Evolutionary conservation across 768 basidiomycete species (phyloP).

Genomic region (Multifurca ochricompacta): DNA sequence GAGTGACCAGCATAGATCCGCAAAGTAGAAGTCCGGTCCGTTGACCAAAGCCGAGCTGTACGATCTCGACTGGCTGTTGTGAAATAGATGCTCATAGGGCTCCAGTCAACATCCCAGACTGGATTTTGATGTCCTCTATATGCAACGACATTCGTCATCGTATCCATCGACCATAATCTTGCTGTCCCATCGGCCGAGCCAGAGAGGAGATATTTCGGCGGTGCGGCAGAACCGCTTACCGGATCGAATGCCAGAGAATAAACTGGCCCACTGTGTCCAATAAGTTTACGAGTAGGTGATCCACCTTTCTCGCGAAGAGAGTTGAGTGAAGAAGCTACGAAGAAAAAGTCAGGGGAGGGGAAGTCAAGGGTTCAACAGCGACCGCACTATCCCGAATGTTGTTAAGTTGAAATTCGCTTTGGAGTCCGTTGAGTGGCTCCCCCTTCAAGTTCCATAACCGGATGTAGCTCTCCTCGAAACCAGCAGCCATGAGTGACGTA

Average conservation of each 20-base stretch:
- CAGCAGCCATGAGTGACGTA: slow-evolving; percentile 86
- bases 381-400: slow-evolving; percentile 62
- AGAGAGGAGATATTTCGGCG: slow-evolving; percentile 85
- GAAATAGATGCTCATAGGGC: slow-evolving; percentile 97
- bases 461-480: slow-evolving; percentile 93
- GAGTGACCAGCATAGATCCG: slow-evolving; percentile 93
- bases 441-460: slow-evolving; percentile 93
- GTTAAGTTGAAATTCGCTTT: slow-evolving; percentile 65
- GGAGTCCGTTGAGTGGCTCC: slow-evolving; percentile 70
- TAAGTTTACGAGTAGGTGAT: slow-evolving; percentile 82
- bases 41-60: slow-evolving; percentile 94
- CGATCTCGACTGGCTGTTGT: slow-evolving; percentile 91
- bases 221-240: slow-evolving; percentile 71
- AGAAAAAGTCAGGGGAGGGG: background rate
- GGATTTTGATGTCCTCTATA: slow-evolving; percentile 96
- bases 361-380: background rate
- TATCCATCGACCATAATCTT: slow-evolving; percentile 93
- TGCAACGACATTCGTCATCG: slow-evolving; percentile 86
- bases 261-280: slow-evolving; percentile 95
- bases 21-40: slow-evolving; percentile 78
- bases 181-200: slow-evolving; percentile 87
- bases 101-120: slow-evolving; percentile 99
- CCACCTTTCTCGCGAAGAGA: slow-evolving; percentile 77
- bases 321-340: slow-evolving; percentile 49
- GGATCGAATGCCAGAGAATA: slow-evolving; percentile 95